A percentile compares a stretch with the other conserved stretches of the same genome.
These are phyloP conservation scores for Trichaptum fuscoviolaceum DNA, from an alignment of 768 basidiomycete genomes.

Conservation along the genomic window DNA sequence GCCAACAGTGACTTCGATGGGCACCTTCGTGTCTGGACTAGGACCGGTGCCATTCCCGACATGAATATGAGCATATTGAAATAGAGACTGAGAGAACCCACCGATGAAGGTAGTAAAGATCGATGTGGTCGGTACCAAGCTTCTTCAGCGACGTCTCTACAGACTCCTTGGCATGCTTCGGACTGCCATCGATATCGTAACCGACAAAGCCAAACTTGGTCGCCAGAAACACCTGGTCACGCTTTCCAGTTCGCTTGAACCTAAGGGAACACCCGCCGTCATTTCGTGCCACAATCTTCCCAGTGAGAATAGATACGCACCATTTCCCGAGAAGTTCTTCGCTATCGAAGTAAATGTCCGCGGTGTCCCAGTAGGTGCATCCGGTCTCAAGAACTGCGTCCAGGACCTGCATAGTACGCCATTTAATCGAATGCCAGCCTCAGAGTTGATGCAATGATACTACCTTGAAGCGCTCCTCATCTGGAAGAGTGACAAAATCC, in stretches of 20 bases:
- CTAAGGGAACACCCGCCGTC: not conserved
- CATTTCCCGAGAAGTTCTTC: slow-evolving; percentile 9
- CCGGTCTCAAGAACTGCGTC: not conserved
- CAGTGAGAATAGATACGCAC: slow-evolving; percentile 1
- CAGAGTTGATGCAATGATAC: too few relatives aligned
- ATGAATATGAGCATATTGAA: slow-evolving; percentile 9
- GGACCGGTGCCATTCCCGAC: slow-evolving; percentile 10
- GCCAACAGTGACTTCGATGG: slow-evolving; percentile 21
- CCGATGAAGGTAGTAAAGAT: slow-evolving; percentile 30
- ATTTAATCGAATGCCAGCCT: not conserved
- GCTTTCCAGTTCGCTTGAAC: slow-evolving; percentile 8
- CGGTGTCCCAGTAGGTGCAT: slow-evolving; percentile 8
- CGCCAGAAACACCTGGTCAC: slow-evolving; percentile 25
- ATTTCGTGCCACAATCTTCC: not conserved
- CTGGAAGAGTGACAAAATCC: slow-evolving; percentile 1
- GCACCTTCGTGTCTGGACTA: slow-evolving; percentile 14
- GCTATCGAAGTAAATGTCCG: slow-evolving; percentile 4
- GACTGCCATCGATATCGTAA: slow-evolving; percentile 18
- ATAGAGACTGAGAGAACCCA: slow-evolving; percentile 5
- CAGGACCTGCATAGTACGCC: not conserved
- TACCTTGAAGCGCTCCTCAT: slow-evolving; percentile 5
- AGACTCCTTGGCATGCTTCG: slow-evolving; percentile 22
- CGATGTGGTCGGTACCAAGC: slow-evolving; percentile 26
- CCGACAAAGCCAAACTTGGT: slow-evolving; percentile 30
- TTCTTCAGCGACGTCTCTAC: slow-evolving; percentile 21